Evolutionary conservation across 2,329 filamentous ascomycete genomes (phyloP).

Genomic region (Graphilbum fragrans): DNA sequence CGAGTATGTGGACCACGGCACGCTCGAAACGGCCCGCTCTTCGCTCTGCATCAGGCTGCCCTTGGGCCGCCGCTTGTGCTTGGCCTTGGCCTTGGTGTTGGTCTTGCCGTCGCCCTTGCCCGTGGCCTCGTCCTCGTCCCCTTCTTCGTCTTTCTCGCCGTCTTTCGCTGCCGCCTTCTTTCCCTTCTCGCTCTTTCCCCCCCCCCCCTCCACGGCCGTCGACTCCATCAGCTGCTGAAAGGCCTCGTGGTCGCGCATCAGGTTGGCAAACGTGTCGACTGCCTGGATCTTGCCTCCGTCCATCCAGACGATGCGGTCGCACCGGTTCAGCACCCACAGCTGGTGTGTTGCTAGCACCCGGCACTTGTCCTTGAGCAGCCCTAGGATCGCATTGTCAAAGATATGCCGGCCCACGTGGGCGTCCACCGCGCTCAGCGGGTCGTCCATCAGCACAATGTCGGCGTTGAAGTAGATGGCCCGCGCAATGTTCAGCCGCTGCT

Average conservation of each 20-base stretch:
- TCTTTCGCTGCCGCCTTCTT: constrained; percentile 26
- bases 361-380: constrained; percentile 78
- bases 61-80: too few species aligned
- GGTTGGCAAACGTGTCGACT: constrained; percentile 77
- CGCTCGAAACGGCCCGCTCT: constrained; percentile 61
- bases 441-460: constrained; percentile 57
- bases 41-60: constrained; percentile 65
- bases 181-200: too few species aligned
- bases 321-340: constrained; percentile 80
- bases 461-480: constrained; percentile 62
- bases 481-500: constrained; percentile 90
- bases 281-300: constrained; percentile 74
- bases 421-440: constrained; percentile 57
- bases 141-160: too few species aligned
- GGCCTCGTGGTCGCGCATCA: constrained; percentile 66
- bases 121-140: constrained; percentile 4
- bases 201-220: constrained; percentile 63
- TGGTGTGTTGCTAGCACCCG: constrained; percentile 90
- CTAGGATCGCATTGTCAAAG: constrained; percentile 89
- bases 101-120: constrained; percentile 29
- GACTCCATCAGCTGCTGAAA: constrained; percentile 81
- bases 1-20: constrained; percentile 68
- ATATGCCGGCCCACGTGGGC: constrained; percentile 63
- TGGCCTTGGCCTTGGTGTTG: constrained; percentile 46
- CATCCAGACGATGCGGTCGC: constrained; percentile 89